Evolutionary conservation across 768 basidiomycete species (phyloP).

Genomic region (Rhizopogon roseolus): DNA sequence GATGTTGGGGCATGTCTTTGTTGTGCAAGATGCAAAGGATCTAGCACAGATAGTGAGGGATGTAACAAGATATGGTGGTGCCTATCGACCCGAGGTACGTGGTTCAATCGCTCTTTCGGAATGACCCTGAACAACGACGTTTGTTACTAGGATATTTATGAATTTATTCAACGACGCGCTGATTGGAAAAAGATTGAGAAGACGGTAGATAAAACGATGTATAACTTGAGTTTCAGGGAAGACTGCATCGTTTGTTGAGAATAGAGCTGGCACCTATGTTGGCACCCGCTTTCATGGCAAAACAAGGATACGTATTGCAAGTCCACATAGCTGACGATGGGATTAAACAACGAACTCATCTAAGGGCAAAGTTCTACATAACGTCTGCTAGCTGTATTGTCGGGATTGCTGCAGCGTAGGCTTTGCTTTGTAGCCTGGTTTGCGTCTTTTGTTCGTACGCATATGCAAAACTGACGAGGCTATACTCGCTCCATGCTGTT

Average conservation of each 20-base stretch:
- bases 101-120: background rate
- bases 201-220: conserved; percentile 92
- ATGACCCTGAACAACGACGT: background rate
- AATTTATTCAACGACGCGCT: conserved; percentile 89
- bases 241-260: conserved; percentile 60
- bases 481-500: conserved; percentile 39
- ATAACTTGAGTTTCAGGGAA: conserved; percentile 88
- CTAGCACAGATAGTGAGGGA: conserved; percentile 94
- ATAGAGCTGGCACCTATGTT: too few relatives aligned
- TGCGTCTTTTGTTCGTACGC: conserved; percentile 54
- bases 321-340: background rate
- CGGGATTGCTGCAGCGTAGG: conserved; percentile 50
- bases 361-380: conserved; percentile 2
- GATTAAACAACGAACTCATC: background rate
- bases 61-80: conserved; percentile 92
- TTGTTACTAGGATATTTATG: conserved; percentile 73
- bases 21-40: conserved; percentile 94
- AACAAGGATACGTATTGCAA: background rate
- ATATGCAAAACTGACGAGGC: conserved; percentile 36
- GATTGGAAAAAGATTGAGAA: conserved; percentile 99
- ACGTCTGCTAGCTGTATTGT: conserved; percentile 44
- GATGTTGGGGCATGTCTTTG: conserved; percentile 96
- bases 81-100: conserved; percentile 86
- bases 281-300: background rate
- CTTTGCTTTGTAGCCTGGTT: conserved; percentile 42